Base-by-base conservation (phyloP, 768 basidiomycete species). In the Boletus fagicola region DNA sequence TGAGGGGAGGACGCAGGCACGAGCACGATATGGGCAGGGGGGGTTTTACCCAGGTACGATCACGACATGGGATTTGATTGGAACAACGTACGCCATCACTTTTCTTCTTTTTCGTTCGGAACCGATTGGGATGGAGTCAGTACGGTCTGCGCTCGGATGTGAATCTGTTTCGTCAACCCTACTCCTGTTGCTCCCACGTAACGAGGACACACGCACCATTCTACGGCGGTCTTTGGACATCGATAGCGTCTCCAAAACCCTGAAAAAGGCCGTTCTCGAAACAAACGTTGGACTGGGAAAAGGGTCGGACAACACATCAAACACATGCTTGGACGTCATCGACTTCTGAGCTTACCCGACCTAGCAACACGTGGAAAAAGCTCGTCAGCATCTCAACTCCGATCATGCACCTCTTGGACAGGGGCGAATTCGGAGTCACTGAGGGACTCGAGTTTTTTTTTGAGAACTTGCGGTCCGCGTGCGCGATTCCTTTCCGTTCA, bases 81-180 rank as follows among this genome's bases (percentile, higher is more conserved):
- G 53, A 65, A 59, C 66, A 57, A 30, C 47, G 51, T 56, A 49
- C 30, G 35, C 43, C 45, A 49, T 66, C 57, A 45, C 10, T 31
- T 28, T 46, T 40, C 39, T 54, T 52, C 40, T 42, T 53, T 53
- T 45, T 51, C 49, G 30, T 46, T 62, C 53, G 65, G 57, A 47
- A 46, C 60, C 66, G 63, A 49, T 58, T 53, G 48, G 38, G 44
- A 54, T 48, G 26, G 40, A 4, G 22, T 15, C 30, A 31, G 51
- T 18, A 51, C 9, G 45, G 33, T 36, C 45, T 7, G 38, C 49
- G 16, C 35, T 33, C 33, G 30, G 30, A 49, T 16, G 48, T 18
- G 51, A 57, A 55, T 56, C 59, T 22, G 33, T 42, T 54, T 36
- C 51, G 35, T 53, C 51, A 38, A 8, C 35, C 31, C 18, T 26